Evolutionary conservation across 2,329 filamentous ascomycete species (phyloP), one percentile per base, ranked within the genome.

Genomic region (Dothideomycetidae sp.): DNA sequence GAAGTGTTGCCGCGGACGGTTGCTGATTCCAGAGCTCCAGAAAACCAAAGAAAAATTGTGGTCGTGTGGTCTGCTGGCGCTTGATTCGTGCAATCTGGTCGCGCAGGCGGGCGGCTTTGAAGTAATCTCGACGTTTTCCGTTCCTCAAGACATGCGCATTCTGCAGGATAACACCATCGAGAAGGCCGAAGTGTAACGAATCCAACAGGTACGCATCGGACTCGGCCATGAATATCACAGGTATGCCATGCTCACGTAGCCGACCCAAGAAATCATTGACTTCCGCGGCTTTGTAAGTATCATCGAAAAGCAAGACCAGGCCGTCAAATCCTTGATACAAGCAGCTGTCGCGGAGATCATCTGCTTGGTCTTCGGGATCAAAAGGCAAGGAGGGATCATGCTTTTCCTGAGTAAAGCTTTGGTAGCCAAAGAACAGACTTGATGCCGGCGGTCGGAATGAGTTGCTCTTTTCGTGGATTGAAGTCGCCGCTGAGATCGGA

Each of bases 31-130:
- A 45, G 9, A 40, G 12, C 13, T 45, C 43, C 13, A 45, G 36
- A 21, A 45, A 45, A 12, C 43, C 43, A 29, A 45, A 31, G 28
- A 45, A 43, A 13, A 45, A 45, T 10, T 35, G 38, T 10, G 41
- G 36, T 13, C 41, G 37, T 11, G 33, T 33, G 5, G 36, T 43
- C 19, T 36, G 36, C 15, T 45, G 43, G 15, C 36, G 31, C 39
- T 43, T 45, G 38, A 39, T 38, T 32, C 41, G 39, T 11, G 43
- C 43, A 14, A 42, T 36, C 10, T 37, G 40, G 10, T 45, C 43
- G 31, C 43, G 28, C n/a, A 45, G 17, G 17, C 36, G 32, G 3
- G 31, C 35, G 11, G 41, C 41, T 11, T 37, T 37, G 29, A 45
- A 43, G 14, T 41, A 43, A n/a, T 42, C 43, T 23, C 40, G 34